Conservation (phyloP, 106 monocot genomes). For the Agapanthus africanus region DNA sequence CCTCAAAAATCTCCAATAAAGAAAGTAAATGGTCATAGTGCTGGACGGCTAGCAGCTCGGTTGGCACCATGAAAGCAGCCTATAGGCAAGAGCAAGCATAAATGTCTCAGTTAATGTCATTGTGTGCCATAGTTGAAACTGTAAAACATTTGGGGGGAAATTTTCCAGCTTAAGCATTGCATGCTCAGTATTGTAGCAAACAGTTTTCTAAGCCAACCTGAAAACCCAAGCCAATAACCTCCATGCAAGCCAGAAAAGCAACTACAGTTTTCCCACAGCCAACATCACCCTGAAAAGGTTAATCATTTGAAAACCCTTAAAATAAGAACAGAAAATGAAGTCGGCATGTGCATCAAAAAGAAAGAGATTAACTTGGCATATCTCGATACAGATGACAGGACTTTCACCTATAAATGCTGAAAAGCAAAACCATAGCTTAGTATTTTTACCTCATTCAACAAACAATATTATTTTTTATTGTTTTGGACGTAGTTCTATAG, state of each 20-base stretch:
- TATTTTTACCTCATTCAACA: background rate
- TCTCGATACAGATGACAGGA: too few species aligned
- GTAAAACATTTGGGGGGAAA: background rate
- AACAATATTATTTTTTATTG: background rate
- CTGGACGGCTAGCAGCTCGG: slow-evolving; percentile 81
- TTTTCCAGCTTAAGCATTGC: background rate
- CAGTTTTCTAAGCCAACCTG: slow-evolving; percentile 45
- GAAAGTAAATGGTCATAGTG: slow-evolving; percentile 74
- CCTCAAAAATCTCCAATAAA: slow-evolving; percentile 51
- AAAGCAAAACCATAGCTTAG: background rate
- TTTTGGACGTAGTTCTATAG: background rate
- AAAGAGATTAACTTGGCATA: background rate
- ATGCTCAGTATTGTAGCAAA: background rate
- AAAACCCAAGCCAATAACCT: slow-evolving; percentile 88
- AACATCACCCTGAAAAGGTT: slow-evolving; percentile 79
- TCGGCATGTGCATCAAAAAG: background rate
- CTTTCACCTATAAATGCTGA: background rate
- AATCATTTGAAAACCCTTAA: slow-evolving; percentile 5
- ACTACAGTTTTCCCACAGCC: slow-evolving; percentile 98
- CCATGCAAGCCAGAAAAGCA: slow-evolving; percentile 94
- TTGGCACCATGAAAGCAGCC: slow-evolving; percentile 99
- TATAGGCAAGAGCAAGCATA: slow-evolving; percentile 15
- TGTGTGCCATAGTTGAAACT: background rate
- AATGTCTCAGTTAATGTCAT: slow-evolving; percentile 4
- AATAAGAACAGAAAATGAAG: background rate